Percentiles rank a stretch among this genome's conserved stretches.
Conservation (phyloP, 805 yeast genomes). For the Myxozyma lipomycoides region DNA sequence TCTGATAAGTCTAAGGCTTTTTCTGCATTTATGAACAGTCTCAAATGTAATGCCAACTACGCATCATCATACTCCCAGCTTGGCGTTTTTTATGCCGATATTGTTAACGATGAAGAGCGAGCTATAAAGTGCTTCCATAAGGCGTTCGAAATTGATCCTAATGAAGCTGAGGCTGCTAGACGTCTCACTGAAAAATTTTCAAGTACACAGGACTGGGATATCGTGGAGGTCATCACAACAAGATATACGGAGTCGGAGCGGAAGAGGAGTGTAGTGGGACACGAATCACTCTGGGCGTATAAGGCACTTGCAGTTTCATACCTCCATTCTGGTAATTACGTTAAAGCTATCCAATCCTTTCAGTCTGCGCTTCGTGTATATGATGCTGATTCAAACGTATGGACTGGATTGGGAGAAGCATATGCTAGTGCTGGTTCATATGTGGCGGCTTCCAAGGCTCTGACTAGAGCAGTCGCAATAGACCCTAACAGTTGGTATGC, state of each 20-base stretch:
- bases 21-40: conserved; percentile 50
- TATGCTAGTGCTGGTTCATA: conserved; percentile 78
- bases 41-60: conserved; percentile 58
- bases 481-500: conserved; percentile 59
- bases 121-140: conserved; percentile 84
- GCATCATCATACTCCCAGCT: conserved; percentile 81
- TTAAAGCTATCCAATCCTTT: conserved; percentile 78
- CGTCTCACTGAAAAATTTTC: conserved; percentile 70
- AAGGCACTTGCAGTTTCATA: conserved; percentile 77
- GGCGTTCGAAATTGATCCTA: conserved; percentile 81
- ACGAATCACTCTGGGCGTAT: conserved; percentile 65
- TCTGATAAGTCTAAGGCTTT: conserved; percentile 44
- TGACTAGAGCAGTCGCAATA: conserved; percentile 56
- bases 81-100: conserved; percentile 65
- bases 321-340: conserved; percentile 36
- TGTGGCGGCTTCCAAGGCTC: conserved; percentile 83
- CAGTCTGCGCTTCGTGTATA: conserved; percentile 76
- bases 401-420: conserved; percentile 98
- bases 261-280: conserved; percentile 24
- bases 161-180: conserved; percentile 70
- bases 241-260: conserved; percentile 62
- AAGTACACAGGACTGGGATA: conserved; percentile 68
- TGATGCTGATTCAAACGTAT: conserved; percentile 66
- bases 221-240: conserved; percentile 69
- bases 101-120: conserved; percentile 55